Conservation (phyloP, 495 filamentous ascomycete genomes). For the Penicillium alfredii region DNA sequence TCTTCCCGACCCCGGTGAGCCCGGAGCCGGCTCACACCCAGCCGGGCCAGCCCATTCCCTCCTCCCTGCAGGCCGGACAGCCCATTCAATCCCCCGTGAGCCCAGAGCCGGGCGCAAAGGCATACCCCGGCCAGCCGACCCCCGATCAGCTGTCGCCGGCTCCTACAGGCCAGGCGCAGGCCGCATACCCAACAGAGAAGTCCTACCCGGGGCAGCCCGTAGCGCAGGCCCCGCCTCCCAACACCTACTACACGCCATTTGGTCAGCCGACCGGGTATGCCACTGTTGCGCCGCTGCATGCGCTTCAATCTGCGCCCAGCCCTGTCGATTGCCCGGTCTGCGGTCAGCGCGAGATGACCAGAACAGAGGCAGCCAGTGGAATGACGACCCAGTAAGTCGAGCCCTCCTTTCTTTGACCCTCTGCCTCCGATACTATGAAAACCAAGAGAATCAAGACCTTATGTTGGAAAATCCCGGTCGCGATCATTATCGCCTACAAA, state of each 20-base stretch:
- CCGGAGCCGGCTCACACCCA: no score
- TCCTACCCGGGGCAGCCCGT: slow-evolving; percentile 16
- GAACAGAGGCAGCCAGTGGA: slow-evolving; percentile 32
- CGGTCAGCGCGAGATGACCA: slow-evolving; percentile 42
- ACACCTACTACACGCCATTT: slow-evolving; percentile 15
- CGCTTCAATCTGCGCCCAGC: slow-evolving; percentile 27
- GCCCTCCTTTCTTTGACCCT: neutral
- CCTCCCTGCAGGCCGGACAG: no score
- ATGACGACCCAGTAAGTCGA: slow-evolving; percentile 46
- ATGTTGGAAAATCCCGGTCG: no score
- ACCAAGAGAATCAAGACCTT: no score
- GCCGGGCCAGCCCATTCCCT: no score
- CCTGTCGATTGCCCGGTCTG: slow-evolving; percentile 49
- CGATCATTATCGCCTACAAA: no score
- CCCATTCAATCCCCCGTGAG: no score
- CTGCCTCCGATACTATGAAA: no score
- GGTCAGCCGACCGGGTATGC: slow-evolving; percentile 26
- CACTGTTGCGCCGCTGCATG: slow-evolving; percentile 26
- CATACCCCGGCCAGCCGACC: slow-evolving; percentile 6
- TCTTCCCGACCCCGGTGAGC: neutral
- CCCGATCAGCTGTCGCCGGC: neutral
- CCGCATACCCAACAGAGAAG: slow-evolving; percentile 9
- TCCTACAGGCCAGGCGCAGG: neutral
- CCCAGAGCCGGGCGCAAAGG: no score
- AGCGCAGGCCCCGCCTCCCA: slow-evolving; percentile 8